phyloP scores from a whole-genome alignment of 805 yeast genomes.

The Pichia eremophila region DNA sequence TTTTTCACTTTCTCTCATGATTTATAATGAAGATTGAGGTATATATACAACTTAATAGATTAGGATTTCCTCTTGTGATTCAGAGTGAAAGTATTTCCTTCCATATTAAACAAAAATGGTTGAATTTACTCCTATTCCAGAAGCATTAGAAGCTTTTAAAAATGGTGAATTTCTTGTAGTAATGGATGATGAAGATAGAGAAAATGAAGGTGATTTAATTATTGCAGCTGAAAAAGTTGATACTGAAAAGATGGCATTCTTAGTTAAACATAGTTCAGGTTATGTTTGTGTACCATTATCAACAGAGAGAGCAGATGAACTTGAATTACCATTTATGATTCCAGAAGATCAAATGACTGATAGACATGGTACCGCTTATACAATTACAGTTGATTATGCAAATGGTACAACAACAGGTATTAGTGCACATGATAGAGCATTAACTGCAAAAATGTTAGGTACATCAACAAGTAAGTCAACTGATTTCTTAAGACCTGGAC shows the following conservation, averaged over 20 bases:
- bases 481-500: conserved; percentile 89
- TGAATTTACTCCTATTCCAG: conserved; percentile 47
- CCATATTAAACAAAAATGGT: not conserved
- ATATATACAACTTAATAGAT: no score
- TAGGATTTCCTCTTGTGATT: no score
- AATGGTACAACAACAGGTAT: conserved; percentile 96
- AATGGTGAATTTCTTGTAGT: conserved; percentile 82
- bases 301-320: conserved; percentile 64
- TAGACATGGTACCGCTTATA: conserved; percentile 94
- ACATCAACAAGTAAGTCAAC: conserved; percentile 42
- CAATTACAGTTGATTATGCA: conserved; percentile 78
- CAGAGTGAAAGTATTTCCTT: no score
- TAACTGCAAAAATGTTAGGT: conserved; percentile 70
- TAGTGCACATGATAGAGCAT: conserved; percentile 86
- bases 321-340: conserved; percentile 75
- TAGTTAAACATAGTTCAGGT: conserved; percentile 82
- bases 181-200: conserved; percentile 95
- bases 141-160: conserved; percentile 63
- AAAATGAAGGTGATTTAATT: conserved; percentile 95
- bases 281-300: conserved; percentile 89
- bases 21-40: not conserved
- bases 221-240: conserved; percentile 81
- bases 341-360: conserved; percentile 43
- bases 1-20: not conserved
- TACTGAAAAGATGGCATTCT: conserved; percentile 84